Evolutionary conservation across 106 monocot genomes (phyloP).

Genomic region (Platanthera guangdongensis): DNA sequence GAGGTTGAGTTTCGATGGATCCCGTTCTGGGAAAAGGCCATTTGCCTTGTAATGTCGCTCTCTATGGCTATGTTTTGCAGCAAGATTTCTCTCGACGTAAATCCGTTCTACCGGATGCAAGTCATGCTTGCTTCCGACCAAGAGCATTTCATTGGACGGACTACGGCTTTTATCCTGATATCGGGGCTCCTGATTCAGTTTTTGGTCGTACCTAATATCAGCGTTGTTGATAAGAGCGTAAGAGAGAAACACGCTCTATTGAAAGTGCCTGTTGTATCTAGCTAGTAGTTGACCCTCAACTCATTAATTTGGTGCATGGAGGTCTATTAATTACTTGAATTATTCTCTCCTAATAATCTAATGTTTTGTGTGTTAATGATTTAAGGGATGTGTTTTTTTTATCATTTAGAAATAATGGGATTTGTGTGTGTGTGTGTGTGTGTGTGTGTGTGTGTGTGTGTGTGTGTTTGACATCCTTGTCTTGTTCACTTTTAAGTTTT

Average conservation of each 20-base stretch:
- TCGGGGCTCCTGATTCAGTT: slow-evolving; percentile 21
- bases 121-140: slow-evolving; percentile 21
- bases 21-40: slow-evolving; percentile 24
- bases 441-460: no score
- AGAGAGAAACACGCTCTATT: no score
- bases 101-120: slow-evolving; percentile 21
- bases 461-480: no score
- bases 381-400: no score
- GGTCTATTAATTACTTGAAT: background rate
- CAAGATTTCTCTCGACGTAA: slow-evolving; percentile 12
- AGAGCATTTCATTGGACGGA: slow-evolving; percentile 12
- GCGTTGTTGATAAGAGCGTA: slow-evolving; percentile 15
- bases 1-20: slow-evolving; percentile 16
- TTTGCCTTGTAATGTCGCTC: slow-evolving; percentile 10
- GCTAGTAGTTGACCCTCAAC: no score
- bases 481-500: no score
- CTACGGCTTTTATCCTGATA: slow-evolving; percentile 16
- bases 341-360: background rate
- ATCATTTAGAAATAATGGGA: no score
- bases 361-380: background rate
- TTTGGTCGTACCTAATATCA: slow-evolving; percentile 17
- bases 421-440: no score
- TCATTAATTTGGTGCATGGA: no score
- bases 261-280: no score
- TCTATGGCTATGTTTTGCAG: slow-evolving; percentile 20